Evolutionary conservation across 2,329 filamentous ascomycete species (phyloP), one percentile per base, ranked within the genome.

Genomic region (Lecanoromycetidae sp.): DNA sequence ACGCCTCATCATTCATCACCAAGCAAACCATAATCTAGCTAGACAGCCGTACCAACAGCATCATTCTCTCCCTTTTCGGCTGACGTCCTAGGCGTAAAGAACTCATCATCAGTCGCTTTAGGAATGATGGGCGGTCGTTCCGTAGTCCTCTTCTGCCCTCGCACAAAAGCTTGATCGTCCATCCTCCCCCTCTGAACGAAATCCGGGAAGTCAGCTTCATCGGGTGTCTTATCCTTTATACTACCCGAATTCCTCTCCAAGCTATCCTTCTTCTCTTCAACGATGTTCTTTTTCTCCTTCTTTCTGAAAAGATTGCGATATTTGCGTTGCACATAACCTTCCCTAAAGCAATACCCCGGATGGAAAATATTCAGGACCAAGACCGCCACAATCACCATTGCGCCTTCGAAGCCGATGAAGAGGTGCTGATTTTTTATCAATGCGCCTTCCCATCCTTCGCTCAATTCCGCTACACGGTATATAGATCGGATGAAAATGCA

Each of bases 361-460:
- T 76, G 72, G 41, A 71, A 65, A 1, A 63, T 51, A 1, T 70
- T 75, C 49, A 75, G 58, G 1, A 56, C 59, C 3, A 67, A 47
- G n/a, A 64, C 62, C 2, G 71, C 66, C 12, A 74, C 56, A 4
- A 62, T 61, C 42, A 77, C 70, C 70, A 75, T 75, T 3, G 66
- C 66, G 15, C 72, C 71, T 51, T 76, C 73, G 2, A 76, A 61
- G 3, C 70, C 56, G 58, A 76, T 70, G 54, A 75, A 76, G 1
- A 69, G 63, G 2, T 63, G 51, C 56, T 76, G 66, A 22, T 74
- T 60, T 51, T 72, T 67, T 55, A 72, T 72, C 10, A 74, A 52
- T 6, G 61, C 54, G 37, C 66, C 67, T 7, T 64, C 48, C 60
- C 71, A 74, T 1, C 71, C 71, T 6, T 61, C 65, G 2, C 63